phyloP scores from a whole-genome alignment of 768 basidiomycete genomes.

The Lentinula sp. region DNA sequence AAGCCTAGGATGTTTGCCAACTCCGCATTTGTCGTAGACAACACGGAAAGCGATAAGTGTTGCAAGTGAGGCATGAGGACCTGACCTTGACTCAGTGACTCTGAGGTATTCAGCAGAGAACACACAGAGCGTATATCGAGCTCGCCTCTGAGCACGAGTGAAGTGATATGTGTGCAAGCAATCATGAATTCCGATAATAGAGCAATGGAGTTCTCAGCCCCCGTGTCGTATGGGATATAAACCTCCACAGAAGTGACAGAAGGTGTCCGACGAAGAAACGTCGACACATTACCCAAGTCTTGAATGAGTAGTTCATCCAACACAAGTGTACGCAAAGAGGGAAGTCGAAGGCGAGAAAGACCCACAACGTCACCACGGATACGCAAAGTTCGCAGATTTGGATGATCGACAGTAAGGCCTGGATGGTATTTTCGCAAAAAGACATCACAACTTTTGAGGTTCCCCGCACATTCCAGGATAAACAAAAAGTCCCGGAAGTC shows the following conservation, averaged over 20 bases:
- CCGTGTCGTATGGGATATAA: not conserved
- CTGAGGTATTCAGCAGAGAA: not conserved
- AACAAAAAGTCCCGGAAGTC: not conserved
- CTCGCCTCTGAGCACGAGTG: not conserved
- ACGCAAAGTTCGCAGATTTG: not conserved
- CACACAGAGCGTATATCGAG: not conserved
- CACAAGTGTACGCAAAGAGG: not conserved
- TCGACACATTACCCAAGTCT: not conserved
- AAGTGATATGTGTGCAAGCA: not conserved
- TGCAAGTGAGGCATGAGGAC: not conserved
- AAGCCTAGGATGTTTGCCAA: not conserved
- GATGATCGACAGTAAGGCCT: not conserved
- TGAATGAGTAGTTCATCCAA: not conserved
- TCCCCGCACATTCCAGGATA: not conserved
- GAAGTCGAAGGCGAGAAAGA: not conserved
- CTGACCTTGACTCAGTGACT: not conserved
- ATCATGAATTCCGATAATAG: not conserved
- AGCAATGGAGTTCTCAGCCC: not conserved
- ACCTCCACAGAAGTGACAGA: not conserved
- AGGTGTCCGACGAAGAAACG: not conserved
- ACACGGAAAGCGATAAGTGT: not conserved
- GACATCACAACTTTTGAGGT: not conserved
- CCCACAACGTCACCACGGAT: not conserved
- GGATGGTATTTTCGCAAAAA: slow-evolving; percentile 1
- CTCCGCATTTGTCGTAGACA: not conserved